phyloP scores from a whole-genome alignment of 805 yeast species.

The Lachancea waltii region DNA sequence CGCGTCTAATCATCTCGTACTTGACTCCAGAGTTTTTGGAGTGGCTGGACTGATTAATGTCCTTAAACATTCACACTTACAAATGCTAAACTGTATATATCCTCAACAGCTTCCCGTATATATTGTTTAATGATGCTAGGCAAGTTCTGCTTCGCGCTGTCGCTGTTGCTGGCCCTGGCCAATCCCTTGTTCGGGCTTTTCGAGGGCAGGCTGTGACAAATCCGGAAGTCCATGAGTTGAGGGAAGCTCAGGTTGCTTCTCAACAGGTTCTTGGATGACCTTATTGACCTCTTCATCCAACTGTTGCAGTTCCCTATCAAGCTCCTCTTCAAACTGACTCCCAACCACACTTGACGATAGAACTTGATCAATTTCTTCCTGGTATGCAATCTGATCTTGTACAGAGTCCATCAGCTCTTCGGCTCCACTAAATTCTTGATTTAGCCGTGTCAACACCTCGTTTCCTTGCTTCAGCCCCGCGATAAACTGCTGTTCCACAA shows the following conservation, averaged over 20 bases:
- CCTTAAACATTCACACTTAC: background rate
- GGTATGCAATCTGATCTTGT: conserved; percentile 74
- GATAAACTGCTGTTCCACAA: conserved; percentile 79
- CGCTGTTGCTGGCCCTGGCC: too few species aligned
- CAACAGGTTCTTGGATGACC: conserved; percentile 21
- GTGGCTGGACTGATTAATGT: conserved; percentile 54
- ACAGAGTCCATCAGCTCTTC: conserved; percentile 79
- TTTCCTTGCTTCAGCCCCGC: conserved; percentile 80
- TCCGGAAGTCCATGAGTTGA: conserved; percentile 29
- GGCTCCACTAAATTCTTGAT: conserved; percentile 72
- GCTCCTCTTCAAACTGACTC: conserved; percentile 47
- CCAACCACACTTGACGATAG: conserved; percentile 36
- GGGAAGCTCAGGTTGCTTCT: conserved; percentile 27
- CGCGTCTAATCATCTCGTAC: conserved; percentile 82
- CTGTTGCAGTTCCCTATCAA: conserved; percentile 54
- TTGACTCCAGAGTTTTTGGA: conserved; percentile 94
- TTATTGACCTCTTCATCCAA: conserved; percentile 44
- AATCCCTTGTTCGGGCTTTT: conserved; percentile 7
- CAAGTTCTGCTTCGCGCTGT: background rate
- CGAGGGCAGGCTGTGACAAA: conserved; percentile 16
- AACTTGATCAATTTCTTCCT: conserved; percentile 59
- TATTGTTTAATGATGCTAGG: background rate
- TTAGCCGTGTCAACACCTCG: conserved; percentile 63
- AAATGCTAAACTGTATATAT: background rate
- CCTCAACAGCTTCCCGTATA: too few species aligned